A percentile compares a stretch with the other conserved stretches of the same genome.
phyloP scores from a whole-genome alignment of 305 asterid genomes.

The Solanum aculeatissimum region DNA sequence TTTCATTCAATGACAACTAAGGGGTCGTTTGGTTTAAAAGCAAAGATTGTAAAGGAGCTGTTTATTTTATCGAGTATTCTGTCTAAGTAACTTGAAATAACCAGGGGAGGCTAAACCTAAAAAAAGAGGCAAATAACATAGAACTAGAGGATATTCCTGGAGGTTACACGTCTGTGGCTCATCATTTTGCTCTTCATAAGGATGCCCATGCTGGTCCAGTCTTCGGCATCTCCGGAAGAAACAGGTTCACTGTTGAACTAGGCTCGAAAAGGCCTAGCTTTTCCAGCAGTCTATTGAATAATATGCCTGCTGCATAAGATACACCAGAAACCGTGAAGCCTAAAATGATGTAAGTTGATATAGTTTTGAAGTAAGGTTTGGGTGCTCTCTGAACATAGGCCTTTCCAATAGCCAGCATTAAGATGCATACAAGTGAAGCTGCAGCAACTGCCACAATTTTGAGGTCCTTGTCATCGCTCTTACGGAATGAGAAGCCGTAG shows the following conservation, averaged over 20 bases:
- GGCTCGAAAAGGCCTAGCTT: conserved; percentile 48
- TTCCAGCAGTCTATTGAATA: conserved; percentile 40
- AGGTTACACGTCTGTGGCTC: background rate
- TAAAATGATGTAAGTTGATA: conserved; percentile 26
- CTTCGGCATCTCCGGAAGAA: conserved; percentile 9
- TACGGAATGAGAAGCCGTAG: conserved; percentile 58
- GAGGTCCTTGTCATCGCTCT: conserved; percentile 44
- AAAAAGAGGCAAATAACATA: background rate
- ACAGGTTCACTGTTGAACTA: conserved; percentile 15
- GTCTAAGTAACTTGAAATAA: background rate
- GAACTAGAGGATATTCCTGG: background rate
- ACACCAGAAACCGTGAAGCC: conserved; percentile 61
- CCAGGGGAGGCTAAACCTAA: background rate
- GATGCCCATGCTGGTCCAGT: conserved; percentile 38
- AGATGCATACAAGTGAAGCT: conserved; percentile 50
- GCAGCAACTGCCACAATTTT: conserved; percentile 56
- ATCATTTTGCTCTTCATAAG: conserved; percentile 8
- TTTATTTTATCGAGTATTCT: background rate
- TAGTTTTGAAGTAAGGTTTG: conserved; percentile 42
- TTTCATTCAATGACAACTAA: background rate
- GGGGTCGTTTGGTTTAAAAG: background rate
- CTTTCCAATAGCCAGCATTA: conserved; percentile 43
- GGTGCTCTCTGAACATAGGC: conserved; percentile 49
- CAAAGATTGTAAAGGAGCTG: background rate
- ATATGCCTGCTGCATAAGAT: conserved; percentile 53